Percentiles rank a stretch among this genome's conserved stretches.
Evolutionary conservation across 2,329 filamentous ascomycete genomes (phyloP).

Genomic region (Sarocladium oryzae): DNA sequence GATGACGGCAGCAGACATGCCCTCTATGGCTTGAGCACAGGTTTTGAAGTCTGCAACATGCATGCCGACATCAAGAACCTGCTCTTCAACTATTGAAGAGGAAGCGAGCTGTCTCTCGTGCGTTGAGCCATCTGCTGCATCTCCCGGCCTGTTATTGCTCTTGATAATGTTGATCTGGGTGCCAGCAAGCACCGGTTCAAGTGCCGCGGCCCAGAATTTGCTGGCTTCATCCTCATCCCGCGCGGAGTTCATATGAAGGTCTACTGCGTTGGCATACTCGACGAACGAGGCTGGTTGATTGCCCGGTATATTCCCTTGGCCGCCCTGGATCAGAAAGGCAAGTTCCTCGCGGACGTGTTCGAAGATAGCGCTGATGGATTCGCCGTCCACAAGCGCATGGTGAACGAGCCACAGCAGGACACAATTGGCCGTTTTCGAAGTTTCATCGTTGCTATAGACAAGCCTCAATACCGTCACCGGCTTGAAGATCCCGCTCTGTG

Average conservation of each 20-base stretch:
- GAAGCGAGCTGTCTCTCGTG: background rate
- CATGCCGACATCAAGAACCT: background rate
- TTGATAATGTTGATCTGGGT: background rate
- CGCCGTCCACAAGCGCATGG: background rate
- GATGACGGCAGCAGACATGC: background rate
- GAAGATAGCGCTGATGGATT: background rate
- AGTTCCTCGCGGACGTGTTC: background rate
- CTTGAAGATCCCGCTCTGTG: background rate
- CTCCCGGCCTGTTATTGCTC: background rate
- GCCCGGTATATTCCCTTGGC: too few relatives aligned
- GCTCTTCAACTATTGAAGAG: background rate
- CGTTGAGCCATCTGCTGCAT: background rate
- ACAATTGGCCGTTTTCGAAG: background rate
- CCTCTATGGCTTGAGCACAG: background rate
- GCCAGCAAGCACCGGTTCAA: background rate
- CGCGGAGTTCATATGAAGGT: background rate
- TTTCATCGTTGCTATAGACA: background rate
- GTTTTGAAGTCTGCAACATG: background rate
- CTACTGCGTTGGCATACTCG: background rate
- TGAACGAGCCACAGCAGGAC: background rate
- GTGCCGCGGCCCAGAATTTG: background rate
- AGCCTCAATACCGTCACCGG: background rate
- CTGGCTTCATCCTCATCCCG: background rate
- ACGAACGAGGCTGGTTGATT: background rate
- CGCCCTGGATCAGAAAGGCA: background rate